Evolutionary conservation across 257 asterid species (phyloP).

Genomic region (Rubia yunnanensis): DNA sequence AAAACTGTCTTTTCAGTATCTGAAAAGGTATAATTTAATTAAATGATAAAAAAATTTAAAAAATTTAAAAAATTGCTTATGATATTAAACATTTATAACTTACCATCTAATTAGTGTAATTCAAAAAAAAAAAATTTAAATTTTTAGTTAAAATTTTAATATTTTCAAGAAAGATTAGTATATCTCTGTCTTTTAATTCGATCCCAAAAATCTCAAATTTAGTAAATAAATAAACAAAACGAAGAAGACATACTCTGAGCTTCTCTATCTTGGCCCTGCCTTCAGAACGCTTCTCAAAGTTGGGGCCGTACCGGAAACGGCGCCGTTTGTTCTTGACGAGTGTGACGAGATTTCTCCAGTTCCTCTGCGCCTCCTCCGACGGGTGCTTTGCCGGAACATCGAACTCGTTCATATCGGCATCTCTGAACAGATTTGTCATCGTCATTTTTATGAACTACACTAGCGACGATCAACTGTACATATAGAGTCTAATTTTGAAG

Average conservation of each 20-base stretch:
- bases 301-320: slow-evolving; percentile 68
- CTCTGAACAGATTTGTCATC: slow-evolving; percentile 19
- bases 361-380: slow-evolving; percentile 47
- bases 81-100: too few species aligned
- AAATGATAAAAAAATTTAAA: too few species aligned
- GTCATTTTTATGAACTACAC: slow-evolving; percentile 8
- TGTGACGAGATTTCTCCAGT: slow-evolving; percentile 72
- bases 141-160: too few species aligned
- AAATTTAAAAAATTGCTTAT: too few species aligned
- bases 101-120: too few species aligned
- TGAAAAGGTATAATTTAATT: too few species aligned
- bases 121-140: too few species aligned
- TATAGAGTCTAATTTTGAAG: too few species aligned
- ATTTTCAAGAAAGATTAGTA: too few species aligned
- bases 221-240: background rate
- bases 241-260: slow-evolving; percentile 46
- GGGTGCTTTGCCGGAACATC: slow-evolving; percentile 47
- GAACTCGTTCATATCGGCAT: slow-evolving; percentile 34
- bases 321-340: slow-evolving; percentile 68
- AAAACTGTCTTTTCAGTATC: too few species aligned
- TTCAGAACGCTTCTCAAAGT: slow-evolving; percentile 56
- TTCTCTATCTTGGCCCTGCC: slow-evolving; percentile 49
- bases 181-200: background rate
- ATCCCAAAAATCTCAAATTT: background rate
- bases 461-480: background rate